Evolutionary conservation across 2,329 filamentous ascomycete species (phyloP), one percentile per base, ranked within the genome.

Genomic region (Sphaerostilbella broomeana): DNA sequence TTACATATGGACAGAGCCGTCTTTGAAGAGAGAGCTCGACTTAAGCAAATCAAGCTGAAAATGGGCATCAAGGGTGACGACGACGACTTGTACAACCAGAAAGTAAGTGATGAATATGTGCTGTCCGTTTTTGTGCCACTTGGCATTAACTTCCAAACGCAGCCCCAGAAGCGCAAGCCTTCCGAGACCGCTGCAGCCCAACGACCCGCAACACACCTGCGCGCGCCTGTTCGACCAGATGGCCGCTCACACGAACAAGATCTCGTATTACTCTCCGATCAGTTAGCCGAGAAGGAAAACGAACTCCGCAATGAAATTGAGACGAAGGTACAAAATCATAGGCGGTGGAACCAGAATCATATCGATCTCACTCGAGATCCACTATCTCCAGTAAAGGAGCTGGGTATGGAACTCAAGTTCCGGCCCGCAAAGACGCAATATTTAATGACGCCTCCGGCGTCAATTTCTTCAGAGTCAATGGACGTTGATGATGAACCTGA

Each of bases 41-140:
- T 97, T 51, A 94, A 94, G 70, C 81, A 90, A 50, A 81, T 84
- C 62, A 97, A 97, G 72, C 72, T 86, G 57, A 84, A 84, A 55
- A 76, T 95, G 48, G 81, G 83, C 52, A 90, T 97, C 70, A 94
- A 92, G 66, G 81, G 79, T 51, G 86, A 94, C 55, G 92, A 97
- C 55, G 90, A 97, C 54, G 88, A 95, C 59, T 75, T 95, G 55
- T 81, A 95, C 67, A 94, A 94, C 66, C 86, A 92, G 61, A 94
- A 92, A 77, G 86, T 90, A 70, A 32, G 38, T 41, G 22, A 16
- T 19, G 3, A 20, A 28, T 17, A 20, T 12, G 17, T 13, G 24
- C 24, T 12, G 19, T 21, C 6, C 17, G 30, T 24, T 27, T n/a
- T 26, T 5, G 15, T 34, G 27, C 33, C 47, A 22, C 44, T 49